phyloP scores from a whole-genome alignment of 2,329 filamentous ascomycete species.

The Karstenula rhodostoma region DNA sequence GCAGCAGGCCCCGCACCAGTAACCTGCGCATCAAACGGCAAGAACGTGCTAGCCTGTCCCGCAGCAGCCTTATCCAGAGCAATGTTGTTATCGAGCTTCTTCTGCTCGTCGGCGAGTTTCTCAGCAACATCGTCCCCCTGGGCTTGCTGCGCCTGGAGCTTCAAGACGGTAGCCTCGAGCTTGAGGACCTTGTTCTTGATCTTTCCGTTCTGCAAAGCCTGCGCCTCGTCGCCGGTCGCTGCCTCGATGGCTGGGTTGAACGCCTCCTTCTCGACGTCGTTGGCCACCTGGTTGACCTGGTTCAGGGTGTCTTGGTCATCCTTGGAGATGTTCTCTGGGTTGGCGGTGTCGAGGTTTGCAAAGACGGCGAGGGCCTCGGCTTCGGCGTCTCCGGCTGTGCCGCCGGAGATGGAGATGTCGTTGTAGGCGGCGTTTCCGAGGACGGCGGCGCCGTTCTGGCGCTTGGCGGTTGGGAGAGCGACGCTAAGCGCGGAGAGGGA shows the following conservation, averaged over 20 bases:
- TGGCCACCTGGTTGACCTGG: constrained; percentile 62
- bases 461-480: constrained; percentile 35
- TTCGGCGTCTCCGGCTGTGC: constrained; percentile 62
- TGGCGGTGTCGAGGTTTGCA: constrained; percentile 57
- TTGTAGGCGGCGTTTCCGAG: constrained; percentile 43
- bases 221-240: constrained; percentile 54
- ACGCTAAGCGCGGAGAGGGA: constrained; percentile 37
- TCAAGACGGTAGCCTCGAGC: constrained; percentile 61
- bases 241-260: constrained; percentile 64
- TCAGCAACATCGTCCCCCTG: constrained; percentile 59
- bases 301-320: constrained; percentile 62
- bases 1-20: constrained; percentile 23
- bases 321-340: constrained; percentile 58
- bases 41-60: constrained; percentile 53
- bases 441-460: constrained; percentile 32
- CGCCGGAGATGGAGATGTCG: constrained; percentile 61
- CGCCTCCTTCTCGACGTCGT: constrained; percentile 61
- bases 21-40: constrained; percentile 40
- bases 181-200: constrained; percentile 70
- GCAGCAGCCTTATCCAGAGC: constrained; percentile 57
- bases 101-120: constrained; percentile 58
- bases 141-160: constrained; percentile 61
- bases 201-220: constrained; percentile 62
- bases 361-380: constrained; percentile 64
- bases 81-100: constrained; percentile 64